phyloP scores from a whole-genome alignment of 257 asterid species.

The Primulina huaijiensis region DNA sequence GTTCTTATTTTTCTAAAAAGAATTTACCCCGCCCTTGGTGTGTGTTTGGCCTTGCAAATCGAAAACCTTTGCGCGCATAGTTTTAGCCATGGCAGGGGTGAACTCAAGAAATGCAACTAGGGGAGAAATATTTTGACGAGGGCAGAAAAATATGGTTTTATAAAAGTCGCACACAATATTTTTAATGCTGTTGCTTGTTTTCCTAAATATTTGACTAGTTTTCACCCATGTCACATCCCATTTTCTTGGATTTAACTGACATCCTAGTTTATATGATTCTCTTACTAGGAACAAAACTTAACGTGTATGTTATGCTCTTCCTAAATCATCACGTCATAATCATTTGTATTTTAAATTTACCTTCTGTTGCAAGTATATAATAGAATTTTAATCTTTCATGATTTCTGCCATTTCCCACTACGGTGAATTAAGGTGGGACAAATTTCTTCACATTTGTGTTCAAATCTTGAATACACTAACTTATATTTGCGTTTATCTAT shows the following conservation, averaged over 20 bases:
- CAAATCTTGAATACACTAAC: too few relatives aligned
- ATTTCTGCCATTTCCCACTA: too few relatives aligned
- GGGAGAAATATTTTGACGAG: not conserved
- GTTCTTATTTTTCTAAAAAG: conserved; percentile 5
- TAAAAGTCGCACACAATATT: too few relatives aligned
- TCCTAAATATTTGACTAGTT: not conserved
- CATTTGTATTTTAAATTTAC: not conserved
- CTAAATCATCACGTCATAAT: not conserved
- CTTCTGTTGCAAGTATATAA: too few relatives aligned
- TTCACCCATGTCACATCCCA: conserved; percentile 10
- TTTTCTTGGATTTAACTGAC: not conserved
- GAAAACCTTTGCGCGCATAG: not conserved
- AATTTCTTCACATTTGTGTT: not conserved
- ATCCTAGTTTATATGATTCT: conserved; percentile 16
- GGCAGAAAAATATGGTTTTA: too few relatives aligned
- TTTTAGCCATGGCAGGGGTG: conserved; percentile 11
- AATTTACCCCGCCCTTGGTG: conserved; percentile 14
- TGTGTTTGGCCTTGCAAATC: conserved; percentile 4
- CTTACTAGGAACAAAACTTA: not conserved
- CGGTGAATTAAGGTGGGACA: not conserved
- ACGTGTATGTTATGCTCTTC: not conserved
- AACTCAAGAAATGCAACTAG: not conserved
- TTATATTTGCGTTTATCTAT: not conserved
- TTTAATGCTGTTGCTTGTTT: too few relatives aligned
- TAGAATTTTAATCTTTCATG: too few relatives aligned